phyloP scores from a whole-genome alignment of 305 asterid species.

The Solanum hybrid region DNA sequence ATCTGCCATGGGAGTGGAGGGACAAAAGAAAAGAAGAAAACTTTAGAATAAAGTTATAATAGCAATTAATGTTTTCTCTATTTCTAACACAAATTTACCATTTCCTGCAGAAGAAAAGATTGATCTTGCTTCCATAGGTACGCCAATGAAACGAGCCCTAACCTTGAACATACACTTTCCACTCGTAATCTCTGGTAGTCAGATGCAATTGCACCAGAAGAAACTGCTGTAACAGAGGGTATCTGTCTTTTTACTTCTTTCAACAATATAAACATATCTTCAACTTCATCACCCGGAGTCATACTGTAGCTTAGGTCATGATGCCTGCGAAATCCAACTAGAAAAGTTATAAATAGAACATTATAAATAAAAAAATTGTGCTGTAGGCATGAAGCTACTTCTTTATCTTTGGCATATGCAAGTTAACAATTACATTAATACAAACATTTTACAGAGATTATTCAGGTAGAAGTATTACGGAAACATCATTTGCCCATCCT shows the following conservation, averaged over 20 bases:
- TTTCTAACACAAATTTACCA: slow-evolving; percentile 39
- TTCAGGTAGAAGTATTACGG: background rate
- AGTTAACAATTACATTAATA: background rate
- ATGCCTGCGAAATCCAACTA: slow-evolving; percentile 41
- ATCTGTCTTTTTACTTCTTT: slow-evolving; percentile 73
- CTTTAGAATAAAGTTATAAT: slow-evolving; percentile 4
- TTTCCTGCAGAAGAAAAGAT: slow-evolving; percentile 62
- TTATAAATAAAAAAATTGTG: background rate
- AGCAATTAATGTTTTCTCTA: slow-evolving; percentile 6
- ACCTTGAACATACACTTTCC: slow-evolving; percentile 88
- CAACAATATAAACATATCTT: slow-evolving; percentile 81
- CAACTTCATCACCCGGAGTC: slow-evolving; percentile 98
- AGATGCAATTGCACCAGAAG: slow-evolving; percentile 96
- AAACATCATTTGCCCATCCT: background rate
- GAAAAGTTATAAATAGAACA: background rate
- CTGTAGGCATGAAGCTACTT: background rate
- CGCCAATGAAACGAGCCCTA: slow-evolving; percentile 85
- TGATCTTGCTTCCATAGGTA: slow-evolving; percentile 95
- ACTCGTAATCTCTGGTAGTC: slow-evolving; percentile 93
- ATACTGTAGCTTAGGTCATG: slow-evolving; percentile 64
- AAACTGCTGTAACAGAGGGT: slow-evolving; percentile 76
- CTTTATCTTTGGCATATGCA: background rate
- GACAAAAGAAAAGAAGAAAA: slow-evolving; percentile 8
- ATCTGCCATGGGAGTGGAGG: slow-evolving; percentile 35
- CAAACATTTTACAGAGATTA: background rate